A percentile compares a stretch with the other conserved stretches of the same genome.
These are phyloP conservation scores for Pythium monospermum DNA, from an alignment of 352 stramenopile species.

Conservation along the genomic window DNA sequence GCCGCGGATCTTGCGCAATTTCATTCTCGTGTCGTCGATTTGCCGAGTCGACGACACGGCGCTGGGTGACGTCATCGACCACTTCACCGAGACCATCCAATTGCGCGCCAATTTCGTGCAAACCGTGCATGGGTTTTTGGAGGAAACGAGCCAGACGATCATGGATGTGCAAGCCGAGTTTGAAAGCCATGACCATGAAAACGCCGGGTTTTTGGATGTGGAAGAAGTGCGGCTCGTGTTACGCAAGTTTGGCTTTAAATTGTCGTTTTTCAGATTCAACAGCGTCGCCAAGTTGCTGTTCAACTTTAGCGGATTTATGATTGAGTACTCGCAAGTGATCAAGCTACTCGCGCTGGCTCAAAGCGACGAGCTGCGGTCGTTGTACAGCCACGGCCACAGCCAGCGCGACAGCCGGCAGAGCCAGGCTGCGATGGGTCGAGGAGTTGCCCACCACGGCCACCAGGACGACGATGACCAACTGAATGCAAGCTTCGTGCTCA, in stretches of 20 bases:
- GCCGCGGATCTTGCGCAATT: constrained; percentile 23
- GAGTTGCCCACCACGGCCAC: no score
- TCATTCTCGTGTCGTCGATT: constrained; percentile 21
- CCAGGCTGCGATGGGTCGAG: no score
- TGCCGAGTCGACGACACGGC: constrained; percentile 20
- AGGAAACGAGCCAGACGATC: constrained; percentile 9
- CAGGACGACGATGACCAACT: no score
- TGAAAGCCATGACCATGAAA: not conserved
- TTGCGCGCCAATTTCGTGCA: constrained; percentile 19
- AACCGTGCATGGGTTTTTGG: constrained; percentile 14
- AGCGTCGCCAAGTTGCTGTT: constrained; percentile 25
- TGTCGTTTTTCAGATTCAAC: constrained; percentile 27
- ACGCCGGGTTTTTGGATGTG: constrained; percentile 9
- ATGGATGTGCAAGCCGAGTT: constrained; percentile 16
- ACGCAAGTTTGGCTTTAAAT: constrained; percentile 20
- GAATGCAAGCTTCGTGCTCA: not conserved
- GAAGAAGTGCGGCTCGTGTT: constrained; percentile 23
- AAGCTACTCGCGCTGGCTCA: constrained; percentile 16
- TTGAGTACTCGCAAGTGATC: constrained; percentile 23
- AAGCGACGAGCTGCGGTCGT: constrained; percentile 9
- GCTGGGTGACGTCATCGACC: constrained; percentile 23
- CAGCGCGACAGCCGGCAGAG: no score
- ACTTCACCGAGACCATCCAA: constrained; percentile 22
- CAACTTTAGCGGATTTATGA: constrained; percentile 11
- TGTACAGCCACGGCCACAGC: not conserved